Evolutionary conservation across 2,329 filamentous ascomycete genomes (phyloP), one percentile per base, ranked within the genome.

Genomic region (Phaeosphaeriaceae sp.): DNA sequence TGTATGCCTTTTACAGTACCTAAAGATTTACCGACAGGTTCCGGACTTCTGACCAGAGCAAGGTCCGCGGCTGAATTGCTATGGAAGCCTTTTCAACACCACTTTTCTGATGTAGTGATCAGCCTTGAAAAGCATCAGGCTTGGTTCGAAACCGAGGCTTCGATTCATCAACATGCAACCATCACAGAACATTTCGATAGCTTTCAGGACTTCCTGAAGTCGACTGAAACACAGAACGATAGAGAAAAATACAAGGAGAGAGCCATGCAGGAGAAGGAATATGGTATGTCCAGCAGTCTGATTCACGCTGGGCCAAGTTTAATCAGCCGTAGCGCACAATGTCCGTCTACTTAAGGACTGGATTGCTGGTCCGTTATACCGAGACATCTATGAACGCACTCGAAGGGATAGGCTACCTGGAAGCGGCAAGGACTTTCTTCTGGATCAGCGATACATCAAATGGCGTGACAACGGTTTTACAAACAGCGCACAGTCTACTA

Each of bases 81-180:
- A 3, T 48, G 19, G 46, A 25, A 25, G n/a, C 19, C 46, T 21
- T 48, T 48, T 27, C 46, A 48, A 13, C 25, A 20, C 20, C 46
- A 25, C 21, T 48, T 48, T 48, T 48, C 46, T 25, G 21, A 48
- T 22, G 20, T 48, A 17, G 10, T 48, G 13, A 24, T 24, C 9
- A 22, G 21, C 9, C 24, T 48, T 20, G 20, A 48, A 9, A 48
- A 48, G 11, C 46, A 48, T 25, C 46, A 48, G n/a, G 20, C 21
- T 24, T 48, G 46, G 46, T 48, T 48, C 24, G 46, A 48, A 15
- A 48, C 46, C n/a, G 46, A 48, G n/a, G 46, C 46, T n/a, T 24
- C 13, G 46, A 48, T 48, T 15, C 46, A 48, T 22, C 46, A 48
- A 48, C 20, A 48, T 25, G 46, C 21, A 24, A 22, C 24, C 25